Base-by-base conservation (phyloP, 768 basidiomycete genomes). In the Pleurotus tuber-regium region DNA sequence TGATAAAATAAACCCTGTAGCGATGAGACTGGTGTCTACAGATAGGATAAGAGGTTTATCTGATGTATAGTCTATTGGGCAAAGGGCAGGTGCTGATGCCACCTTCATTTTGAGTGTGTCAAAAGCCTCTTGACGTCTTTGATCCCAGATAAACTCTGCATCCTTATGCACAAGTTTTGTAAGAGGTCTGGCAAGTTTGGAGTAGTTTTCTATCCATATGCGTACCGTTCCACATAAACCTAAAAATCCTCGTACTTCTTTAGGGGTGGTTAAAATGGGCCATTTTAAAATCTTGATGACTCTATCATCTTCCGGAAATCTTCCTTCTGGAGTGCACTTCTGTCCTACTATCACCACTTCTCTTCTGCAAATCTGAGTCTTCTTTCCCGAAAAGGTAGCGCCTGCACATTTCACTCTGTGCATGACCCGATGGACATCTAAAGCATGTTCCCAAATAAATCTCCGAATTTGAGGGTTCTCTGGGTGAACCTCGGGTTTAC, bases 401-500 rank as follows among this genome's bases (percentile, higher is more conserved):
- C 71, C 64, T 1, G 60, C 47, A 23, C 65, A 59, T 23, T 63
- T 54, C 1, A 69, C 48, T 0, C 53, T 29, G 9, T 70, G 65
- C 8, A 69, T 30, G 4, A 74, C 54, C 0, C 60, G 42, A 30
- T 74, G 61, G 11, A 70, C 41, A 43, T 64, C 58, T 0, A 29
- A 4, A 1, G 65, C 61, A 50, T 73, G 66, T 44, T 74, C 67
- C 61, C 66, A 74, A 4, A 76, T 62, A 28, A 74, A 75, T 0
- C 58, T 40, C 4, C 58, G 41, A 28, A 64, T 64, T 23, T 49
- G 57, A 29, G 59, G 47, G 39, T 64, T 62, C 18, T 59, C 59
- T 11, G 31, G 11, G 0, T 62, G 24, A 9, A 35, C 19, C 29
- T 60, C 59, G 1, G 59, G 58, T 0, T 33, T 14, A 0, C 68